These are phyloP conservation scores for Cenchrus fungigraminus DNA, from an alignment of 176 grass and related monocot genomes.

Conservation along the genomic window DNA sequence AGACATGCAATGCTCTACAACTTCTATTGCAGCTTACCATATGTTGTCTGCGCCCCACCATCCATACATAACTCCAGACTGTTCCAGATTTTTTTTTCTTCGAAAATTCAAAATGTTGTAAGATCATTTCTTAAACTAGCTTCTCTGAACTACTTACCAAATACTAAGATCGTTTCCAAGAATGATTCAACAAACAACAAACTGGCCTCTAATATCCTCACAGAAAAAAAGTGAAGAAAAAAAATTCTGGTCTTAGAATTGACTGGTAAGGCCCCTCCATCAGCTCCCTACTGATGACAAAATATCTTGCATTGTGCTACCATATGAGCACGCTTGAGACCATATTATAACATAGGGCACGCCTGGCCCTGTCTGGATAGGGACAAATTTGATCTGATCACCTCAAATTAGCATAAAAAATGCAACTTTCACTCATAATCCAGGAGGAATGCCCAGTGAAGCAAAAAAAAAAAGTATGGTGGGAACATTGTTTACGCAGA, in stretches of 20 bases:
- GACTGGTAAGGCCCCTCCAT: not conserved
- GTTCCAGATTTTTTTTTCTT: not conserved
- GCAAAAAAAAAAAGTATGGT: not conserved
- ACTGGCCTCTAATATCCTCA: not conserved
- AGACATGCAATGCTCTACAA: not conserved
- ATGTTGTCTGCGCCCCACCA: not conserved
- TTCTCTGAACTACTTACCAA: not conserved
- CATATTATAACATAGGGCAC: not conserved
- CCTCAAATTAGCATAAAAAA: not conserved
- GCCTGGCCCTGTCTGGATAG: not conserved
- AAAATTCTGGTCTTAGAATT: not conserved
- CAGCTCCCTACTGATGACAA: not conserved
- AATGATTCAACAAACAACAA: not conserved
- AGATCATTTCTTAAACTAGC: not conserved
- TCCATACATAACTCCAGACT: not conserved
- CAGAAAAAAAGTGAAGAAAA: not conserved
- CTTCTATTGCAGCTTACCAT: not conserved
- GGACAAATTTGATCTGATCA: not conserved
- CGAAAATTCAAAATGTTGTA: not conserved
- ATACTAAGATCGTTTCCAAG: not conserved
- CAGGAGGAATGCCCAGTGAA: not conserved
- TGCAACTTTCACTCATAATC: not conserved
- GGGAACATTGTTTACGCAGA: not conserved
- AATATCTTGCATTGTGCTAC: not conserved
- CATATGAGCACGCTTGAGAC: not conserved